Evolutionary conservation across 768 basidiomycete species (phyloP), one percentile per base, ranked within the genome.

Genomic region (Gautieria morchelliformis): DNA sequence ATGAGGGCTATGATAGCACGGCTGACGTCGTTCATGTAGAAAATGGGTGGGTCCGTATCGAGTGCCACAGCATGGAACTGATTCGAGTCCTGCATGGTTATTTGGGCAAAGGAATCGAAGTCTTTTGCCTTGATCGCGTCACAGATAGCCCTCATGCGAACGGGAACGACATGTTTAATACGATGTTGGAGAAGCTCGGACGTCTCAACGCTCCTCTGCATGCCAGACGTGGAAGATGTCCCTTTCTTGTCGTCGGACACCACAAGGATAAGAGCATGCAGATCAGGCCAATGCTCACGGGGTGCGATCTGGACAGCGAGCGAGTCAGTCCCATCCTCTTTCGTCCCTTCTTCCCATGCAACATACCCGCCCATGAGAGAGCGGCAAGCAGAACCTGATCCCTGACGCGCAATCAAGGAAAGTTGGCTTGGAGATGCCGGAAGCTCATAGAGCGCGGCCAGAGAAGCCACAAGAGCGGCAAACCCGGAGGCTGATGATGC

Each of bases 31-130:
- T 97, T 97, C 83, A 99, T 85, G 77, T 99, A 99, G 71, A 99
- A 98, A 71, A 98, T 98, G 44, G 96, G 96, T 1, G 96, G 96
- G 44, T 87, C 83, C 0, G 96, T 98, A 72, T 99, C 96, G 62
- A 98, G 85, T 51, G 89, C 89, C 62, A 97, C 92, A 27, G 96
- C 93, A 68, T 99, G 96, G 83, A 99, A 99, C 74, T 92, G 88
- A 74, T 99, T 99, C 52, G 93, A 95, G 69, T 99, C 96, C 50
- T 81, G 83, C 93, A 98, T 99, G 20, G 96, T 99, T 69, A 97
- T 81, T 59, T 74, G 72, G 0, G 93, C 96, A 63, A 99, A 99
- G 0, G 81, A 62, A 64, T 93, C 84, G 69, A 99, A 99, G 71
- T 98, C 89, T 62, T 77, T 80, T 1, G 68, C 74, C 48, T 70